Evolutionary conservation across 331 rosid genomes (phyloP).

Genomic region (Pyracantha coccinea): DNA sequence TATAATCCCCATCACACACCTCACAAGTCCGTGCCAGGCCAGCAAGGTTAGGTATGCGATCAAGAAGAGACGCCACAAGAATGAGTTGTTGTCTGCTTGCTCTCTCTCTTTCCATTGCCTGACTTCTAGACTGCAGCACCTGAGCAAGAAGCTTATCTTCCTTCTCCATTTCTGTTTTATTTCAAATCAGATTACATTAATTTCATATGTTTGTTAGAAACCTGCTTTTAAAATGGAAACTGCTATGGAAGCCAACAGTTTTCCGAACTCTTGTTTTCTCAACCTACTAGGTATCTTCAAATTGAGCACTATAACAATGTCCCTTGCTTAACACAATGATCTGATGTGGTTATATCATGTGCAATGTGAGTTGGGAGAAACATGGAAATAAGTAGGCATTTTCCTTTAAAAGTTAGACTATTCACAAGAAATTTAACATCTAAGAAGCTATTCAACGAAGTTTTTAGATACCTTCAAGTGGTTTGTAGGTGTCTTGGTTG

Average conservation of each 20-base stretch:
- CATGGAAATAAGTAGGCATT: not conserved
- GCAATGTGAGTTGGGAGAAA: not conserved
- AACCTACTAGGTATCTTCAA: not conserved
- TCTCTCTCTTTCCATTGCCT: constrained; percentile 41
- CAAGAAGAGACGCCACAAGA: constrained; percentile 85
- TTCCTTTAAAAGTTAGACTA: not conserved
- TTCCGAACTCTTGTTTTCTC: not conserved
- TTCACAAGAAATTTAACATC: not conserved
- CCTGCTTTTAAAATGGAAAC: not conserved
- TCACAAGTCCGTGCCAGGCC: constrained; percentile 96
- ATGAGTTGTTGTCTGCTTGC: constrained; percentile 57
- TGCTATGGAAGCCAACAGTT: not conserved
- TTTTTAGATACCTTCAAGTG: constrained; percentile 48
- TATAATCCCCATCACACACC: constrained; percentile 28
- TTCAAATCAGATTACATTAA: constrained; percentile 17
- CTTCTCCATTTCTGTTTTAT: constrained; percentile 60
- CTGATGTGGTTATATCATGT: not conserved
- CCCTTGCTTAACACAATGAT: not conserved
- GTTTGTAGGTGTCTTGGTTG: constrained; percentile 43
- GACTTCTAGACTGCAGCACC: constrained; percentile 60
- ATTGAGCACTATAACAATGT: not conserved
- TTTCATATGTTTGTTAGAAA: not conserved
- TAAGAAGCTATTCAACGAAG: not conserved
- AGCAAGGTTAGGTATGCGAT: constrained; percentile 96
- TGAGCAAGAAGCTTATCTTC: constrained; percentile 85